Evolutionary conservation across 2,329 filamentous ascomycete genomes (phyloP).

Genomic region (Xylaria sp.): DNA sequence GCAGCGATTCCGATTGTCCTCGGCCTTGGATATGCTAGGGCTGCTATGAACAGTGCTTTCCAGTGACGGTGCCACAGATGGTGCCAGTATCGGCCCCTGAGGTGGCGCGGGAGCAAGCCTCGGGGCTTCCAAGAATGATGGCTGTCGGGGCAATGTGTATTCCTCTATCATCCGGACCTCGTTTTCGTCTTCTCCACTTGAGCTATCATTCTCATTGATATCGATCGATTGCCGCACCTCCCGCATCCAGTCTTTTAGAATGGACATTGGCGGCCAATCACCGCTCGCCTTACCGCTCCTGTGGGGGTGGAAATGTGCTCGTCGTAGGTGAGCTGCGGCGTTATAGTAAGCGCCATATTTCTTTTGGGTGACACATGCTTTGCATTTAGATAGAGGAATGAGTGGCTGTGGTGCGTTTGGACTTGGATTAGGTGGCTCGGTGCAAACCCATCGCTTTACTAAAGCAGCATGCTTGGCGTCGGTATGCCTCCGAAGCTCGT

Average conservation of each 20-base stretch:
- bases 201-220: slow-evolving; percentile 59
- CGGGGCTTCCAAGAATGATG: slow-evolving; percentile 49
- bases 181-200: slow-evolving; percentile 65
- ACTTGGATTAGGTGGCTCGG: slow-evolving; percentile 58
- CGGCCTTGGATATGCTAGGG: slow-evolving; percentile 48
- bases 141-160: slow-evolving; percentile 56
- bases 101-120: slow-evolving; percentile 50
- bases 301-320: slow-evolving; percentile 68
- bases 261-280: slow-evolving; percentile 68
- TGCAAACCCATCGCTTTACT: slow-evolving; percentile 67
- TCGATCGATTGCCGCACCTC: slow-evolving; percentile 65
- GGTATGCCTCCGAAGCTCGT: slow-evolving; percentile 79
- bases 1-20: slow-evolving; percentile 65
- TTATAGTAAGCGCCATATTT: slow-evolving; percentile 70
- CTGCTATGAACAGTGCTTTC: slow-evolving; percentile 51
- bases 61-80: slow-evolving; percentile 49
- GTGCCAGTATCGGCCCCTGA: slow-evolving; percentile 48
- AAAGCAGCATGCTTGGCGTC: slow-evolving; percentile 67
- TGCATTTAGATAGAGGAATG: slow-evolving; percentile 65
- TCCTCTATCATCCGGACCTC: slow-evolving; percentile 58
- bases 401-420: slow-evolving; percentile 58
- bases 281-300: slow-evolving; percentile 67
- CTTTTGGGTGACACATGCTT: slow-evolving; percentile 67
- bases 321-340: slow-evolving; percentile 67
- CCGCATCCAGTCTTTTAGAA: slow-evolving; percentile 70